Evolutionary conservation across 345 rosid species (phyloP), one percentile per base, ranked within the genome.

Genomic region (Moricandia arvensis): DNA sequence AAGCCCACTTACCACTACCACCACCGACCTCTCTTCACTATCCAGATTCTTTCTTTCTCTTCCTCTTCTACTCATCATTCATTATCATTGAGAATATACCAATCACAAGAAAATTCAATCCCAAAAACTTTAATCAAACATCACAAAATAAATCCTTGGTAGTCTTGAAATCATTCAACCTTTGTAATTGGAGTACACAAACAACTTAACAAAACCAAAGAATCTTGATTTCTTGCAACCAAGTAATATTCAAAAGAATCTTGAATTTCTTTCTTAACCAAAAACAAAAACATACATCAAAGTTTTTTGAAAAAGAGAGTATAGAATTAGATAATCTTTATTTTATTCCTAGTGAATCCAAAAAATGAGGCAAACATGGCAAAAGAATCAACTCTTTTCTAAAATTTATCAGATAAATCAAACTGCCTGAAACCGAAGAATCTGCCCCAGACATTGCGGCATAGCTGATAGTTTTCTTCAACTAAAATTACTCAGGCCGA

Each of bases 1-100:
- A 73, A 79, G 74, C 81, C 81, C 74, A 78, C 81, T n/a, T 74
- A 60, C 63, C 4, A 59, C 69, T 74, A 60, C 64, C 21, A 59
- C 69, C 41, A 69, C 71, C 79, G 71, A 43, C 75, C 66, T 60
- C 63, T 70, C n/a, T 69, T 0, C 70, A 76, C 75, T 54, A 62
- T 69, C 80, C 69, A 68, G 55, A 30, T 59, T n/a, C 37, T 0
- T 60, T 68, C 59, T 31, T 49, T 37, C 21, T 54, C 60, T 63
- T 63, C 71, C 60, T 63, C 71, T 43, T 71, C 67, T 43, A 57
- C 66, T 77, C 71, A 71, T 77, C 66, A 63, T 71, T 63, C 60
- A 70, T 70, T 70, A 33, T 57, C 21, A 47, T 16, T 77, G 38
- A 16, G 54, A 77, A 77, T 43, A 33, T 57, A 33, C 75, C 75